Base-by-base conservation (phyloP, 192 early-diverging fungal species). In the Jimgerdemannia flammicorona region DNA sequence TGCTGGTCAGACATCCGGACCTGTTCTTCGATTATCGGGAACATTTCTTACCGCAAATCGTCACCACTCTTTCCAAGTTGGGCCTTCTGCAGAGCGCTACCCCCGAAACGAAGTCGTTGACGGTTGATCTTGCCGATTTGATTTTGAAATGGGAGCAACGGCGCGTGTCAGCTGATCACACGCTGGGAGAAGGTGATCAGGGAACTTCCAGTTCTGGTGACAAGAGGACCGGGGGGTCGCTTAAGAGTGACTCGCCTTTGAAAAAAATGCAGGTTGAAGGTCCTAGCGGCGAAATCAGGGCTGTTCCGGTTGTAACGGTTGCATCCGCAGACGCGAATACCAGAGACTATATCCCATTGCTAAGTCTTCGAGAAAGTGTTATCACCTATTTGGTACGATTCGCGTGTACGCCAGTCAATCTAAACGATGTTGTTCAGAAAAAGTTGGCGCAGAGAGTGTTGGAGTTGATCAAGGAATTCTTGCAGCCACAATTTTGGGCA, bases 21-120 rank as follows among this genome's bases (percentile, higher is more conserved):
- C 83, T 97, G 67, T 99, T 98, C 76, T 99, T 95, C 83, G 90
- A 94, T 40, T 90, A 88, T 72, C 88, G 95, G 9, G 90, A 93
- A 68, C 93, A 96, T 77, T 98, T 99, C 80, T 88, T 96, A 44
- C 88, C 94, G 40, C 94, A 95, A 63, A 93, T 99, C 73, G 90
- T 97, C 3, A 91, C 90, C 9, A 90, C 94, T 9, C 78, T 99
- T 64, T 86, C 95, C 41, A 95, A 93, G 69, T 87, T 99, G 79
- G 96, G 95, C 65, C 77, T 99, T 41, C 87, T 95, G 0, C 89
- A 92, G 66, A 97, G 88, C 76, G 90, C 95, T 2, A 95, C 93
- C 3, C 83, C 91, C 3, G 98, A 99, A 78, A 95, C 93, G 4
- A 87, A 93, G 44, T 78, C 90, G 0, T 77, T 99, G 64, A 94